Evolutionary conservation across 768 basidiomycete species (phyloP), one percentile per base, ranked within the genome.

Genomic region (Auricularia sp.): DNA sequence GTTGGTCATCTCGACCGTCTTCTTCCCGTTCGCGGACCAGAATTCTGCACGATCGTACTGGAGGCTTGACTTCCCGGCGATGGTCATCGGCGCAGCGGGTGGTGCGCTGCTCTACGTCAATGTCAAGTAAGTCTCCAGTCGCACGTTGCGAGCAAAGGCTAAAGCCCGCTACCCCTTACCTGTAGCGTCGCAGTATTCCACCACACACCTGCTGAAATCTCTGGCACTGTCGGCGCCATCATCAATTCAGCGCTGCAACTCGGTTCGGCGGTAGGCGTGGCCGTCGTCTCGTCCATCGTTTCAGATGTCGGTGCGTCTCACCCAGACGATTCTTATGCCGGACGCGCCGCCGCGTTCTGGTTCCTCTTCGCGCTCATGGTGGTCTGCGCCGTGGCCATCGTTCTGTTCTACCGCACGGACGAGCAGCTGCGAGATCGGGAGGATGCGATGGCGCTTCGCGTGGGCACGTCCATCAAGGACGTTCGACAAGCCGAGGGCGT

Each of bases 211-310:
- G 65, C 79, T 5, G 74, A 75, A 18, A 78, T 81, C 69, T 76
- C 82, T 3, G 84, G 84, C 51, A 81, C 79, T 4, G 77, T 83
- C 16, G 81, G 81, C 21, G 84, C 84, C 18, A 79, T 85, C 47
- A 82, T 83, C 74, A 83, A 82, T 64, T 77, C 78, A 23, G 80
- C 81, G 11, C 76, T 84, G 1, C 81, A 85, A 69, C 73, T 82
- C 64, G 82, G 83, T 36, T 77, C 77, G 10, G 84, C 84, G 6
- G 73, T 81, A 21, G 82, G 81, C 21, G 71, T 81, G 36, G 80
- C 84, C 12, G 76, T 77, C 23, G 76, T 83, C 33, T 77, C 71
- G 36, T 79, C 81, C 18, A 83, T 84, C 67, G 71, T 81, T 72
- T 75, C 77, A 2, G 79, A 78, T 44, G 73, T 83, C 51, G 61